Evolutionary conservation across 192 early-diverging fungal genomes (phyloP).

Genomic region (Backusella westeae): DNA sequence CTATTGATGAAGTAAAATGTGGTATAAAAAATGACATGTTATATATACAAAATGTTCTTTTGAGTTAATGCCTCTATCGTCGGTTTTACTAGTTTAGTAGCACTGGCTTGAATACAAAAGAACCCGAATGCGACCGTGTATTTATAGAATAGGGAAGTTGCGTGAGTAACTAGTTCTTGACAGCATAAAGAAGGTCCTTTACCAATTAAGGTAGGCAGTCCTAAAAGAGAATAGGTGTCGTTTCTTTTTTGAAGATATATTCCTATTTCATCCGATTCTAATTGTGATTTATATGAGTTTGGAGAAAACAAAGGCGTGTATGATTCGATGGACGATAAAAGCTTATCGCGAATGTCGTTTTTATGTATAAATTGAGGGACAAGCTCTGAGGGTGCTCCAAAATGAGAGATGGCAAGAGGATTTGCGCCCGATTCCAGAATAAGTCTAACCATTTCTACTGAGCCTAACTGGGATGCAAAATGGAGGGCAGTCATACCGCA

Average conservation of each 20-base stretch:
- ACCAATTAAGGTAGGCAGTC: slow-evolving; percentile 50
- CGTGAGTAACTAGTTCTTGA: not conserved
- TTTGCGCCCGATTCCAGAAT: slow-evolving; percentile 49
- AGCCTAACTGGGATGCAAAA: slow-evolving; percentile 60
- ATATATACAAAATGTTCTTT: not conserved
- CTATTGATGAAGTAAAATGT: not conserved
- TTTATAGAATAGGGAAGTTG: not conserved
- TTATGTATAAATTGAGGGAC: not conserved
- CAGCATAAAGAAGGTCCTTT: slow-evolving; percentile 7
- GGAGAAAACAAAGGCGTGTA: not conserved
- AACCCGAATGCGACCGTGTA: not conserved
- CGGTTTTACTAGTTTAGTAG: not conserved
- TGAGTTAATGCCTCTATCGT: not conserved
- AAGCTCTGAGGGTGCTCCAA: not conserved
- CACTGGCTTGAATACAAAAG: not conserved
- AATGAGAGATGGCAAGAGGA: not conserved
- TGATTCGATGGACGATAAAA: not conserved
- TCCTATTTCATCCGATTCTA: slow-evolving; percentile 25
- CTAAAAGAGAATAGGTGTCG: slow-evolving; percentile 50
- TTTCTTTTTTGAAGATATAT: slow-evolving; percentile 42
- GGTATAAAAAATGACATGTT: not conserved
- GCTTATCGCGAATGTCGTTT: not conserved
- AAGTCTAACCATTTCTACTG: slow-evolving; percentile 45
- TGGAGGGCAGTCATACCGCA: slow-evolving; percentile 74
- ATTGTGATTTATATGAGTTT: not conserved